These are phyloP conservation scores for Gossypioides kirkii DNA, from an alignment of 345 rosid genomes.

Conservation along the genomic window DNA sequence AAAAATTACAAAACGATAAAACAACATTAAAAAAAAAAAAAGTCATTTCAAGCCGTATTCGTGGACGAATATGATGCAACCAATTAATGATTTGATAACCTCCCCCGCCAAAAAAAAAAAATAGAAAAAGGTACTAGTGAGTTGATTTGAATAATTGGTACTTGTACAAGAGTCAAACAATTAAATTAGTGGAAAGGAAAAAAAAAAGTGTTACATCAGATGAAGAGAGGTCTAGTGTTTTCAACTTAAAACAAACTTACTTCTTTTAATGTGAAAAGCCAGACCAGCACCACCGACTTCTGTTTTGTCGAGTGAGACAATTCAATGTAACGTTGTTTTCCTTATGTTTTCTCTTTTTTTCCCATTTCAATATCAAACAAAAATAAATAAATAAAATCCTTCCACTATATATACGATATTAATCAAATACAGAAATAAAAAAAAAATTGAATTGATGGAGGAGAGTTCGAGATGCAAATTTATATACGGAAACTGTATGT, in stretches of 20 bases:
- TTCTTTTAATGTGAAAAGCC: conserved; percentile 1
- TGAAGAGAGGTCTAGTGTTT: conserved; percentile 12
- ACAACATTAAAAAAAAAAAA: too few species aligned
- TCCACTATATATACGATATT: too few species aligned
- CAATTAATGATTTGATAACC: neutral
- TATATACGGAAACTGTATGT: neutral
- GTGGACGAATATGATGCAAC: too few species aligned
- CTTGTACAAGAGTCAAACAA: neutral
- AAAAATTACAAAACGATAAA: too few species aligned
- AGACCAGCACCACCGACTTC: conserved; percentile 34
- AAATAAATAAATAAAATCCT: too few species aligned
- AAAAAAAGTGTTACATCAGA: neutral
- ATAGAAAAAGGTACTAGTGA: too few species aligned
- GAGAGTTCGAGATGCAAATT: neutral
- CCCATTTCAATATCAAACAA: conserved; percentile 7
- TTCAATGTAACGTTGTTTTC: conserved; percentile 19
- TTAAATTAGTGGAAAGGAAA: too few species aligned
- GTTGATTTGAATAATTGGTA: neutral
- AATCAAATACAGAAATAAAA: neutral
- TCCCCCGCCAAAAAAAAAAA: neutral
- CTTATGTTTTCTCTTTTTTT: conserved; percentile 15
- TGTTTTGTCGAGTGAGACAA: conserved; percentile 27
- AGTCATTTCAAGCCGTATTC: too few species aligned
- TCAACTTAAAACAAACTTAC: conserved; percentile 7
- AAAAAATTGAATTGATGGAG: too few species aligned